These are phyloP conservation scores for Leccinum huronense DNA, from an alignment of 1,284 basidiomycete genomes.

Conservation along the genomic window DNA sequence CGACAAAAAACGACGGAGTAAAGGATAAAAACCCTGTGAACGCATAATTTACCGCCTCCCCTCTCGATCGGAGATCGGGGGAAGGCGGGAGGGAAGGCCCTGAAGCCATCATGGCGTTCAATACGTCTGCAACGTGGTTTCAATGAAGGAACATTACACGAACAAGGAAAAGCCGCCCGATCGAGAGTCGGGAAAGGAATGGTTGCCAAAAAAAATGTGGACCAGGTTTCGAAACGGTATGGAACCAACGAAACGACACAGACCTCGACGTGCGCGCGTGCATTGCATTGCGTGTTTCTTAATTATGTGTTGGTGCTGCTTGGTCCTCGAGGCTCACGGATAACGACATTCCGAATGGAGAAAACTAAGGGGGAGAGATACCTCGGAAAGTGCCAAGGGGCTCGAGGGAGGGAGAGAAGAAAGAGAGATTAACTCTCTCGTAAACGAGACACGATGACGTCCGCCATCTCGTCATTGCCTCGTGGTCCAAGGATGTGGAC, in stretches of 20 bases:
- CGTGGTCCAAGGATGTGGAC: neutral
- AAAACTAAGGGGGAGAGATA: neutral
- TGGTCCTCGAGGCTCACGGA: constrained; percentile 1
- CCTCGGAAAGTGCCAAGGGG: neutral
- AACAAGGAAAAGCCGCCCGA: neutral
- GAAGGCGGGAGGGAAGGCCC: neutral
- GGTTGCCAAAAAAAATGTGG: neutral
- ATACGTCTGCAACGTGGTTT: neutral
- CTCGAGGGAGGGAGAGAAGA: neutral
- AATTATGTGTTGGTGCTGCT: neutral
- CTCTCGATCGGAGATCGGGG: neutral
- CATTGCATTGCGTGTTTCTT: neutral
- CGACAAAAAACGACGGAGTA: neutral
- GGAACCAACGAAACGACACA: neutral
- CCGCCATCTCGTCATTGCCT: constrained; percentile 1
- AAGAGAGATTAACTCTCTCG: neutral
- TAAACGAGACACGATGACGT: neutral
- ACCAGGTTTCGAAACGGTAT: neutral
- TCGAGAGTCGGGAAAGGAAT: neutral
- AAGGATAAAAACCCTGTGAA: neutral
- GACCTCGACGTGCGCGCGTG: neutral
- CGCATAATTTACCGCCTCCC: neutral
- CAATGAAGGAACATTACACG: neutral
- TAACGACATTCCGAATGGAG: neutral
- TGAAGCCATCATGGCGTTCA: neutral